Evolutionary conservation across 169 alveolate genomes (phyloP), one percentile per base, ranked within the genome.

Genomic region (Eimeria acervulina): DNA sequence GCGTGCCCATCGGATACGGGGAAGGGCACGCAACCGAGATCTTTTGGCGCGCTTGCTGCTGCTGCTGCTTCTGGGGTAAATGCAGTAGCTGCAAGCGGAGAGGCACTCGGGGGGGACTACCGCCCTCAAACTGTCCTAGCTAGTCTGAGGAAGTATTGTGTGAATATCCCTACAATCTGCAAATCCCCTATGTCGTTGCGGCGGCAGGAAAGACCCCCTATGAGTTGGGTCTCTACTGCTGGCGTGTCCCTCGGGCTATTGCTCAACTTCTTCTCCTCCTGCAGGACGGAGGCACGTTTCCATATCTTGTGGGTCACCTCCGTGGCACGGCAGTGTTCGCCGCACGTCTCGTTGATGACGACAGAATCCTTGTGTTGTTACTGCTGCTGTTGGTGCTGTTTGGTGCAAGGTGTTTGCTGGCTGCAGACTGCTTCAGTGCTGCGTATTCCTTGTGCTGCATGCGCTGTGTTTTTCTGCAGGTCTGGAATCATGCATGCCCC

Each of bases 201-300:
- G 28, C 76, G 66, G 55, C 38, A 63, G 10, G 92, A 84, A 19
- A 51, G 21, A 68, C 92, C 76, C 21, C 28, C 44, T 15, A n/a
- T 36, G 47, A 84, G 21, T 26, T 84, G 92, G 92, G 52, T 84
- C 47, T 26, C 78, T 13, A 55, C 92, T 55, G 92, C 92, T 26
- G 92, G 92, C 44, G 92, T 84, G 36, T 84, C 92, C 52, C 38
- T 84, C 28, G 92, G 92, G 51, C 92, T 84, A 55, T 36, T 84
- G 47, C 92, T 84, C 76, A 84, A 26, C 78, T 84, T 47, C 76
- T 84, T 51, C 76, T 84, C 92, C 52, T 84, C 92, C 51, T 84
- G 92, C 76, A 19, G 51, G 51, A 23, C 76, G 1, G 52, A 51
- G 38, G 33, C 92, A 2, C 76, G 92, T 26, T 59, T 5, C n/a